Conservation (phyloP, 495 filamentous ascomycete species). For the Margaritispora aquatica region DNA sequence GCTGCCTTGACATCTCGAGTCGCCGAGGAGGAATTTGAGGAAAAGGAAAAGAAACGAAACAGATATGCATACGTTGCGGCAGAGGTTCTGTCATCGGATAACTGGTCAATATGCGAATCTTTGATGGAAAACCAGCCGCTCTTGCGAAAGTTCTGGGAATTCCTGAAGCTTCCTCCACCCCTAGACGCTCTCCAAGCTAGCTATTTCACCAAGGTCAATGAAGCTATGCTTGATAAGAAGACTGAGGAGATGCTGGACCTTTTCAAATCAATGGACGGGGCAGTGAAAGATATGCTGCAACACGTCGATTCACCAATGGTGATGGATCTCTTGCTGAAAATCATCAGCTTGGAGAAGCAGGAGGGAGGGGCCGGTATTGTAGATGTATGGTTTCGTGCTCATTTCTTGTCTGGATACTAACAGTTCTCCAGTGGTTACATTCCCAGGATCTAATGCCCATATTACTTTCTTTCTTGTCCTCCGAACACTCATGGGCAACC, state of each 20-base stretch:
- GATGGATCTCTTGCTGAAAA: constrained; percentile 96
- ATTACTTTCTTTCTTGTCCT: constrained; percentile 79
- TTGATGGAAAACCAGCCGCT: constrained; percentile 76
- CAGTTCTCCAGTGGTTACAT: constrained; percentile 74
- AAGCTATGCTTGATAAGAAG: constrained; percentile 92
- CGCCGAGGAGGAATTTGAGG: constrained; percentile 57
- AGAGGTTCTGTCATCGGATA: constrained; percentile 91
- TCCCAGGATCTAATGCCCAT: constrained; percentile 83
- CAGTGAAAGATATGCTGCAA: constrained; percentile 77
- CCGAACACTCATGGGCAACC: constrained; percentile 74
- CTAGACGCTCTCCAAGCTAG: constrained; percentile 90
- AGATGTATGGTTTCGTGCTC: constrained; percentile 55
- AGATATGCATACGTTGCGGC: constrained; percentile 89
- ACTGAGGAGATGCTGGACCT: constrained; percentile 92
- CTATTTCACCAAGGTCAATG: constrained; percentile 98
- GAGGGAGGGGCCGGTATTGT: constrained; percentile 91
- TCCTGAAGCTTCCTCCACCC: constrained; percentile 69
- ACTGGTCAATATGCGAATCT: constrained; percentile 91
- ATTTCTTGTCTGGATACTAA: constrained; percentile 20
- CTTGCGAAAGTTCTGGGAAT: constrained; percentile 84
- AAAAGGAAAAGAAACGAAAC: constrained; percentile 76
- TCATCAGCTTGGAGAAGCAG: constrained; percentile 91
- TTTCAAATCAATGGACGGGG: constrained; percentile 72
- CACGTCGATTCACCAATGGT: constrained; percentile 98
- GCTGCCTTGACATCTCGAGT: constrained; percentile 41